Evolutionary conservation across 352 stramenopile genomes (phyloP), one percentile per base, ranked within the genome.

Genomic region (Nothophytophthora sp.): DNA sequence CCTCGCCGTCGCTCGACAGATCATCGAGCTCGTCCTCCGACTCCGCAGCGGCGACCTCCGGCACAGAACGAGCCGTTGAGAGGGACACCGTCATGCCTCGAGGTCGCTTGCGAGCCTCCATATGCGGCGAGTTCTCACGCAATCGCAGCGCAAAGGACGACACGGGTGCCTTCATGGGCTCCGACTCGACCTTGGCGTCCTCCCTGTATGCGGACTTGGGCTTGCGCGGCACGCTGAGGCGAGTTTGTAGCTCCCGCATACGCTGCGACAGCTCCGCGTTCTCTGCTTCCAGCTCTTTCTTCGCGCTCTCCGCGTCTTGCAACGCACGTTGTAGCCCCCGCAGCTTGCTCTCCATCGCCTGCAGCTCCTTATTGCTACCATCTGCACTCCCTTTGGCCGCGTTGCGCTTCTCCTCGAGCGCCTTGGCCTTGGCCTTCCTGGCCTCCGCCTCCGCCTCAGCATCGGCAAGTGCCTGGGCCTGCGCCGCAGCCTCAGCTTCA

Each of bases 241-340:
- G 75, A 33, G 61, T 43, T 51, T 86, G 67, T 16, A 90, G 22
- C 7, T 86, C 76, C 1, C 68, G 55, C 5, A 88, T 63, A 18
- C 81, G 75, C 13, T 58, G 55, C 24, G 49, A 53, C 0, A 90
- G 67, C 24, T 83, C 76, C 9, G 55, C 59, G 55, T 90, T 88
- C 41, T 90, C 79, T 6, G 45, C 34, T 53, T 90, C 69, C 28
- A 86, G 68, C 25, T 74, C 62, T 18, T 63, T 54, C 8, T 67
- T 67, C 10, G 49, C 53, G 1, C 23, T 49, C 38, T 79, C 50
- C 5, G 73, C 53, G 1, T 67, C 67, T 0, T 52, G 44, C 23
- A 76, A 58, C 13, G 63, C 69, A 0, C 48, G 43, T 23, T 86
- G 66, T 1, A 76, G 57, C 8, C 71, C 42, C 13, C 67, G 39